Conservation (phyloP, 495 filamentous ascomycete genomes). For the Tuber microsphaerosporum region DNA sequence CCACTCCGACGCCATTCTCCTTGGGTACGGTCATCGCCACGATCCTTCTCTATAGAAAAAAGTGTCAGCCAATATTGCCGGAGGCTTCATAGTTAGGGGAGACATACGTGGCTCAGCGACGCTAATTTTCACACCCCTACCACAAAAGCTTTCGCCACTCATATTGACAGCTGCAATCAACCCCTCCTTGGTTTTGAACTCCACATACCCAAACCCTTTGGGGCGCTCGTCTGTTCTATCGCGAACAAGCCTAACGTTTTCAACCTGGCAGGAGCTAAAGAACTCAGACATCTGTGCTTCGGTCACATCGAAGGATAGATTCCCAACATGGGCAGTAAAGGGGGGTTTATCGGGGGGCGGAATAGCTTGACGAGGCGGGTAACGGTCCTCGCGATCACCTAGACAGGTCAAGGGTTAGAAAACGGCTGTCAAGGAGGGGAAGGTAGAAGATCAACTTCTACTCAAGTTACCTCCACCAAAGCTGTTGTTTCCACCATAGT, state of each 20-base stretch:
- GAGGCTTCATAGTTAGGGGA: not conserved
- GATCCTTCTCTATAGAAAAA: constrained; percentile 60
- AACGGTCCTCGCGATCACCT: constrained; percentile 44
- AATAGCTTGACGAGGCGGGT: constrained; percentile 61
- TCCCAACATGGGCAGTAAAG: constrained; percentile 91
- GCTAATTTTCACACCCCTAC: constrained; percentile 78
- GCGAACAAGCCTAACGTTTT: constrained; percentile 88
- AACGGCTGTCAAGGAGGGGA: not conserved
- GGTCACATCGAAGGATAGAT: constrained; percentile 89
- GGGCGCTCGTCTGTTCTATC: constrained; percentile 84
- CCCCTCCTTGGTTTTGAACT: constrained; percentile 81
- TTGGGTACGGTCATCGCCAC: constrained; percentile 57
- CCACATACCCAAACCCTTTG: constrained; percentile 97
- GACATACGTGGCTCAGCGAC: constrained; percentile 76
- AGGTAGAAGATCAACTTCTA: constrained; percentile 21
- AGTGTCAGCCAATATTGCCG: constrained; percentile 11
- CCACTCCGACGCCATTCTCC: constrained; percentile 86
- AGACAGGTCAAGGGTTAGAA: constrained; percentile 43
- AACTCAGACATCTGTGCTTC: constrained; percentile 72
- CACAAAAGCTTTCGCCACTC: constrained; percentile 70
- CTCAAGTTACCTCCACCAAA: constrained; percentile 43
- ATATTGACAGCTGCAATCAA: constrained; percentile 83
- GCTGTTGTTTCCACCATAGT: constrained; percentile 35
- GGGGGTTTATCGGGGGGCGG: constrained; percentile 85
- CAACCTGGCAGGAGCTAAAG: constrained; percentile 73